Evolutionary conservation across 352 stramenopile species (phyloP).

Genomic region (Globisporangium abappressorium): DNA sequence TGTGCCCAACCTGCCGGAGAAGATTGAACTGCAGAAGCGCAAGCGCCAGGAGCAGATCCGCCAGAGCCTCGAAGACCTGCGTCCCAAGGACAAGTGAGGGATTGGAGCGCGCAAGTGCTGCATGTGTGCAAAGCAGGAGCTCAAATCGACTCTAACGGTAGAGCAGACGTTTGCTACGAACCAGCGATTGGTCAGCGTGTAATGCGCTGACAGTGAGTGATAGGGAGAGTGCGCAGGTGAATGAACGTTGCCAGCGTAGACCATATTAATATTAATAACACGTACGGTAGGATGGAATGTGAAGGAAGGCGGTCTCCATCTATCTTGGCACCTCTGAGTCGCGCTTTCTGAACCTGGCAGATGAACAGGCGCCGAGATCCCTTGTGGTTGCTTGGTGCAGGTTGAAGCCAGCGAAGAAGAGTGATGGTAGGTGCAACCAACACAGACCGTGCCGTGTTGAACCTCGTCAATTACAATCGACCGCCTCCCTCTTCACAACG

Average conservation of each 20-base stretch:
- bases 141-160: background rate
- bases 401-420: background rate
- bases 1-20: conserved; percentile 64
- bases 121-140: background rate
- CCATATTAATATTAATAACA: background rate
- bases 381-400: too few species aligned
- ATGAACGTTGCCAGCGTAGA: background rate
- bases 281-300: background rate
- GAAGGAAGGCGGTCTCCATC: background rate
- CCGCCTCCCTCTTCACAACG: too few species aligned
- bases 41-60: conserved; percentile 71
- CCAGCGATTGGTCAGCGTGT: background rate
- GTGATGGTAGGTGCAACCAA: background rate
- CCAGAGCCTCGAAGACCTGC: conserved; percentile 69
- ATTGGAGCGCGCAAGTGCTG: background rate
- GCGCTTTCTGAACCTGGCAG: too few species aligned
- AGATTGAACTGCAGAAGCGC: conserved; percentile 67
- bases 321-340: background rate
- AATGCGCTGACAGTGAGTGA: background rate
- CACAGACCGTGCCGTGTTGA: background rate
- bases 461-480: too few species aligned
- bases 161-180: too few species aligned
- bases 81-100: conserved; percentile 63
- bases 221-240: background rate
- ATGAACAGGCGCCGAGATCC: too few species aligned